phyloP scores from a whole-genome alignment of 805 yeast genomes.

The Starmerella apis region DNA sequence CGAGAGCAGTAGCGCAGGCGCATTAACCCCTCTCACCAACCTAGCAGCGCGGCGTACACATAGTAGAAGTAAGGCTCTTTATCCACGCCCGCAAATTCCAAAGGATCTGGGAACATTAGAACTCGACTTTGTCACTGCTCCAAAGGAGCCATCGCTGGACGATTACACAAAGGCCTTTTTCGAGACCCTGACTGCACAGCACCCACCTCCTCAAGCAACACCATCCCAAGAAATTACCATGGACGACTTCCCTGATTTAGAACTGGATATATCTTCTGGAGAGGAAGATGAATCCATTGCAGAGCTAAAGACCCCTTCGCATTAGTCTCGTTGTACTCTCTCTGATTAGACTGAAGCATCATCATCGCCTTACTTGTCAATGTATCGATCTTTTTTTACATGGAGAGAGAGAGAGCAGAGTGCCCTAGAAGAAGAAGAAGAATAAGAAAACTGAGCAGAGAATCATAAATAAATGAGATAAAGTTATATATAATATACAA shows the following conservation, averaged over 20 bases:
- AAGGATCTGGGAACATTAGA: background rate
- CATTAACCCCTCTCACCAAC: background rate
- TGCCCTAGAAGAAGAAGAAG: background rate
- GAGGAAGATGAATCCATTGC: background rate
- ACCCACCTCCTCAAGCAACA: background rate
- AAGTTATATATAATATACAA: too few species aligned
- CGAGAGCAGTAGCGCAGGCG: background rate
- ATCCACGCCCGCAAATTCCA: constrained; percentile 5
- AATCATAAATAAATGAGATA: too few species aligned
- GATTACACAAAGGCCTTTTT: background rate
- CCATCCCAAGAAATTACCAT: background rate
- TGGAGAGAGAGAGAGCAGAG: too few species aligned
- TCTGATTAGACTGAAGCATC: background rate
- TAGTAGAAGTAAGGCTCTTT: constrained; percentile 1
- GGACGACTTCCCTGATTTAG: constrained; percentile 14
- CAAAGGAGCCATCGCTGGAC: background rate
- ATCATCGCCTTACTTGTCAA: too few species aligned
- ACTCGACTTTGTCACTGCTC: background rate
- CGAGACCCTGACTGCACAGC: background rate
- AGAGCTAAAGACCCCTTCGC: background rate
- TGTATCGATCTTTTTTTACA: too few species aligned
- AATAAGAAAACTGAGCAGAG: too few species aligned
- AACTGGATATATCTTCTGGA: background rate
- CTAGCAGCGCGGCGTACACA: constrained; percentile 2
- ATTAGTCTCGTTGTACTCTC: background rate